Percentiles rank a stretch among this genome's conserved stretches.
Evolutionary conservation across 257 asterid genomes (phyloP).

Genomic region (Buddleja alternifolia): DNA sequence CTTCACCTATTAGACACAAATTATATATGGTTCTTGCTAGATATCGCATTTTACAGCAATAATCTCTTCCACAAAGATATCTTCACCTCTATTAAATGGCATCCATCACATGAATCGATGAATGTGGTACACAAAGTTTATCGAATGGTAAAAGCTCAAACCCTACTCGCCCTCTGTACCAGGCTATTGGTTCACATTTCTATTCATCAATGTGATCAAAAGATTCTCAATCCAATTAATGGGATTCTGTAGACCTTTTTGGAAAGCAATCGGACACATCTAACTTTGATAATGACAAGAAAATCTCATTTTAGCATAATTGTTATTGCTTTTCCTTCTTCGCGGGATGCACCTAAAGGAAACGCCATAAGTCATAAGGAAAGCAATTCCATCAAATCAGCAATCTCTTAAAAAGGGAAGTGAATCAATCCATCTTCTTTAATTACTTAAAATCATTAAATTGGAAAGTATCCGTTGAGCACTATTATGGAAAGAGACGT

Average conservation of each 20-base stretch:
- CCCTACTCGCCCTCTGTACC: conserved; percentile 51
- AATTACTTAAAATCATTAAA: too few species aligned
- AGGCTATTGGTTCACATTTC: conserved; percentile 53
- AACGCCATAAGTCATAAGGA: too few species aligned
- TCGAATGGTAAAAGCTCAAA: conserved; percentile 41
- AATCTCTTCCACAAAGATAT: conserved; percentile 54
- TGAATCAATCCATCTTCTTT: too few species aligned
- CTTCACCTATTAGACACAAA: conserved; percentile 47
- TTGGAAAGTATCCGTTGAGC: too few species aligned
- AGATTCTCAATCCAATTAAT: conserved; percentile 50
- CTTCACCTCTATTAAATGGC: conserved; percentile 45
- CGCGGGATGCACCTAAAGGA: too few species aligned
- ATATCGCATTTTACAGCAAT: conserved; percentile 48
- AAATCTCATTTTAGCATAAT: conserved; percentile 18
- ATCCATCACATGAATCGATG: conserved; percentile 37
- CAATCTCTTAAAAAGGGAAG: too few species aligned
- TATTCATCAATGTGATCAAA: conserved; percentile 39
- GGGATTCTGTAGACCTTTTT: conserved; percentile 55
- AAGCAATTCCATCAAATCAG: too few species aligned
- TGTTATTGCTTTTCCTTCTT: too few species aligned
- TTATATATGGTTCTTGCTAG: conserved; percentile 45
- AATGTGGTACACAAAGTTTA: conserved; percentile 42
- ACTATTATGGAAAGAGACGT: too few species aligned
- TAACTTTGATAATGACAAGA: too few species aligned
- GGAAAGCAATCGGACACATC: too few species aligned